Percentiles rank a stretch among this genome's conserved stretches.
Conservation (phyloP, 208 protist species). For the Endotrypanum monterogeii region DNA sequence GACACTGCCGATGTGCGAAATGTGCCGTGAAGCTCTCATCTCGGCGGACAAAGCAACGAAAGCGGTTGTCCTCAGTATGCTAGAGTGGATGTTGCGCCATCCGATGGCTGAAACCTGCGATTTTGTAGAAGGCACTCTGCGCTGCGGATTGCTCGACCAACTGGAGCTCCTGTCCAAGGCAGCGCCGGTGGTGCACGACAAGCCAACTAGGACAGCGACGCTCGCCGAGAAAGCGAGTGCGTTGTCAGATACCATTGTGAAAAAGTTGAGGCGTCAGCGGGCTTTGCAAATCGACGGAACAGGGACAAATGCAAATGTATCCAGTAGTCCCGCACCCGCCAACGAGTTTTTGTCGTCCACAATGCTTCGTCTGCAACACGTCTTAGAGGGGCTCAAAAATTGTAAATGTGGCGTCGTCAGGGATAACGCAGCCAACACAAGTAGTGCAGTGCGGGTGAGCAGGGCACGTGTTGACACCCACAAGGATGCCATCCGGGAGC, state of each 20-base stretch:
- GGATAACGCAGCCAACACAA: not conserved
- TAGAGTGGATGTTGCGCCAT: conserved; percentile 79
- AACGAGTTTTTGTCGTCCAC: conserved; percentile 15
- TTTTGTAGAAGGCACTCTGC: conserved; percentile 52
- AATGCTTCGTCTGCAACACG: conserved; percentile 27
- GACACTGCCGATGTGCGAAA: conserved; percentile 81
- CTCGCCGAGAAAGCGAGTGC: conserved; percentile 45
- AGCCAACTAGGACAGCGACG: conserved; percentile 46
- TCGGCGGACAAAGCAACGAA: conserved; percentile 81
- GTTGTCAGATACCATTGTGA: conserved; percentile 24
- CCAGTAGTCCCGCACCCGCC: conserved; percentile 10
- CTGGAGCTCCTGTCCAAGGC: conserved; percentile 48
- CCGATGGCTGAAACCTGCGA: conserved; percentile 45
- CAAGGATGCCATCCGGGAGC: conserved; percentile 24
- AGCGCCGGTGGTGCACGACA: conserved; percentile 36
- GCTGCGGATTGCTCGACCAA: conserved; percentile 69
- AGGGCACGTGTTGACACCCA: conserved; percentile 23
- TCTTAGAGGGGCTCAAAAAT: conserved; percentile 20
- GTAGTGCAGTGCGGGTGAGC: not conserved
- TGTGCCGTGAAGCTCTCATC: conserved; percentile 71
- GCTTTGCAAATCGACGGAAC: not conserved
- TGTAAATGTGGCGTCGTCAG: conserved; percentile 6
- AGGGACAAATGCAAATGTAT: conserved; percentile 10
- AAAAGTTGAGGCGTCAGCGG: conserved; percentile 29
- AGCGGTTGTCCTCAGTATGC: conserved; percentile 82